These are phyloP conservation scores for Serpula lacrymans DNA, from an alignment of 768 basidiomycete species.

Conservation along the genomic window DNA sequence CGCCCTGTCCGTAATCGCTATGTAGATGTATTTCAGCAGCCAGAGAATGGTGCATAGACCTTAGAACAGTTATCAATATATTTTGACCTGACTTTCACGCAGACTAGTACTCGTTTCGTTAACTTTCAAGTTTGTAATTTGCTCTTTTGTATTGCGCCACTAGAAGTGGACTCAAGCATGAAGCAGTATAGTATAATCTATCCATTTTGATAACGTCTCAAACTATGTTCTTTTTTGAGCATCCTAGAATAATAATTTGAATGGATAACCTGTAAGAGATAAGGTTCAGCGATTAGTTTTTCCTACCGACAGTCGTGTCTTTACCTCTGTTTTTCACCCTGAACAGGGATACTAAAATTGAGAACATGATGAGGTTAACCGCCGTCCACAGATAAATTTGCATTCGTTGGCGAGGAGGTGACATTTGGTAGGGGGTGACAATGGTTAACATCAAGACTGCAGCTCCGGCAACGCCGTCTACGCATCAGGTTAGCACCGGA, in stretches of 20 bases:
- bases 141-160: conserved; percentile 12
- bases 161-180: conserved; percentile 2
- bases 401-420: conserved; percentile 70
- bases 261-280: conserved; percentile 62
- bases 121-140: conserved; percentile 10
- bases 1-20: conserved; percentile 80
- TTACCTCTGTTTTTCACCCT: conserved; percentile 85
- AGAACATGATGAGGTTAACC: conserved; percentile 81
- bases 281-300: conserved; percentile 3
- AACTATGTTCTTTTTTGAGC: too few species aligned
- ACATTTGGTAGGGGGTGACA: conserved; percentile 74
- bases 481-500: conserved; percentile 9
- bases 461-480: conserved; percentile 81
- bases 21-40: conserved; percentile 84
- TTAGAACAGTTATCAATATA: conserved; percentile 10
- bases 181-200: too few species aligned
- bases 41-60: conserved; percentile 23
- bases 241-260: conserved; percentile 65
- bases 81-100: conserved; percentile 1
- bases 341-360: conserved; percentile 83
- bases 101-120: conserved; percentile 3
- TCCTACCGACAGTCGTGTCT: conserved; percentile 13
- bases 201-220: too few species aligned
- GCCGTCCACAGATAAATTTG: conserved; percentile 90
- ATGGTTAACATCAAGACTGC: conserved; percentile 79